phyloP scores from a whole-genome alignment of 2,329 filamentous ascomycete species.

The Colletotrichum liriopes region DNA sequence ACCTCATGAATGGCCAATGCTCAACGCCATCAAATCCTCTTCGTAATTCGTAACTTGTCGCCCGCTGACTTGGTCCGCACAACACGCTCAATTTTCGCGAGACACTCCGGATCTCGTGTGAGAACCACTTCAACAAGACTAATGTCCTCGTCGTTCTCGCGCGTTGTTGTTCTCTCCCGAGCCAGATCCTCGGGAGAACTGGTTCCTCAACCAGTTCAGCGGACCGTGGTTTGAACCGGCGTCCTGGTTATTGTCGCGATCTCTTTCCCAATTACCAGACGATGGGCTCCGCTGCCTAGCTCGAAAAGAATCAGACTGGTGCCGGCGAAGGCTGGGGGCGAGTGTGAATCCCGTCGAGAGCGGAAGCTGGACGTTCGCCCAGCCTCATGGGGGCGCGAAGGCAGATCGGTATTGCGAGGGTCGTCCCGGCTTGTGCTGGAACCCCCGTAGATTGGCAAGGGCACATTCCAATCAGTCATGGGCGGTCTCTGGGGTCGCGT shows the following conservation, averaged over 20 bases:
- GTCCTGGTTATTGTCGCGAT: constrained; percentile 49
- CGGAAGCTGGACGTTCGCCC: constrained; percentile 43
- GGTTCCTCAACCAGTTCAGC: constrained; percentile 62
- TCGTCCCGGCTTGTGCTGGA: constrained; percentile 2
- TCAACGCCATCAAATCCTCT: constrained; percentile 36
- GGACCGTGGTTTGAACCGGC: constrained; percentile 56
- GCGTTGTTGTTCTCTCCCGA: constrained; percentile 30
- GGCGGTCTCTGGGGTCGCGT: constrained; percentile 21
- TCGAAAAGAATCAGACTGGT: constrained; percentile 49
- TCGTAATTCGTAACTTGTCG: constrained; percentile 38
- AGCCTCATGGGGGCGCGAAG: constrained; percentile 23
- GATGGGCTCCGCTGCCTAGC: constrained; percentile 59
- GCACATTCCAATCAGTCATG: constrained; percentile 17
- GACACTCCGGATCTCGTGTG: neutral
- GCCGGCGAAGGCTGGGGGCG: constrained; percentile 54
- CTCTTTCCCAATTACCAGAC: constrained; percentile 50
- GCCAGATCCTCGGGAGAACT: constrained; percentile 50
- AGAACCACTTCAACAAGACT: neutral
- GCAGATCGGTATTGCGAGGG: constrained; percentile 6
- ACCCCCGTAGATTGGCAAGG: constrained; percentile 22
- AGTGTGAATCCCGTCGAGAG: constrained; percentile 56
- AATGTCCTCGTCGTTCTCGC: constrained; percentile 29
- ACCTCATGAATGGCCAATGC: constrained; percentile 21
- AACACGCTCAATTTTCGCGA: neutral
- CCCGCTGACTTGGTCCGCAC: neutral